A percentile compares a stretch with the other conserved stretches of the same genome.
Evolutionary conservation across 2,329 filamentous ascomycete species (phyloP).

Genomic region (Monilinia polystroma): DNA sequence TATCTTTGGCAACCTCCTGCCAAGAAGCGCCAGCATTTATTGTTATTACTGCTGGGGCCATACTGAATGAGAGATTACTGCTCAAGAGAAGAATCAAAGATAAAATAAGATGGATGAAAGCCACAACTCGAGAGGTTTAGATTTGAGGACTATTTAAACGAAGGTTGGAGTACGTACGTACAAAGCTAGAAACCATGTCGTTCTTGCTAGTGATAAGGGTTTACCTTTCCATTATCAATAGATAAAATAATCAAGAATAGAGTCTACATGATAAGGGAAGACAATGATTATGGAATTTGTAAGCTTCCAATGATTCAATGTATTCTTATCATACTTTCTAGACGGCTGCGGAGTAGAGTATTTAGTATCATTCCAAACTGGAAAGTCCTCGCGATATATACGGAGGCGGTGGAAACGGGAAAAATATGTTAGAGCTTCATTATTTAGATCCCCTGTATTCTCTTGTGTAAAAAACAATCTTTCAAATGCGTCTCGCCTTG

Average conservation of each 20-base stretch:
- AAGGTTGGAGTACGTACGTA: neutral
- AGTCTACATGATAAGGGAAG: slow-evolving; percentile 1
- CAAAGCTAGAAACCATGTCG: neutral
- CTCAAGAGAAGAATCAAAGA: neutral
- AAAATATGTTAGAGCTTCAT: slow-evolving; percentile 4
- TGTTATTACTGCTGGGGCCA: slow-evolving; percentile 37
- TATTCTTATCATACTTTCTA: neutral
- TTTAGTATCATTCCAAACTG: neutral
- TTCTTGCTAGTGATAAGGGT: neutral
- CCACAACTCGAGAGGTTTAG: too few relatives aligned
- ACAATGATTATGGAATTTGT: too few relatives aligned
- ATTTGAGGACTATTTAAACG: slow-evolving; percentile 6
- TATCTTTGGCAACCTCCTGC: slow-evolving; percentile 48
- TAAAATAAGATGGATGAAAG: neutral
- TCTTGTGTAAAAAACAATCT: slow-evolving; percentile 11
- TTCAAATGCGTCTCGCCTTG: neutral
- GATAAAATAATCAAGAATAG: neutral
- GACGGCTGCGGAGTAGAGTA: neutral
- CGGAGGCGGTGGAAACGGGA: neutral
- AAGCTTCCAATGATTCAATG: slow-evolving; percentile 1
- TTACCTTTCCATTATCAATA: neutral
- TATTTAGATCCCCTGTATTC: neutral
- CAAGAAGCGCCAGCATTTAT: slow-evolving; percentile 42
- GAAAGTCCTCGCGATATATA: slow-evolving; percentile 16
- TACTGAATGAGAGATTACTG: slow-evolving; percentile 23